Conservation (phyloP, 1,139 yeast species). For the Saccharomyces hybrid region DNA sequence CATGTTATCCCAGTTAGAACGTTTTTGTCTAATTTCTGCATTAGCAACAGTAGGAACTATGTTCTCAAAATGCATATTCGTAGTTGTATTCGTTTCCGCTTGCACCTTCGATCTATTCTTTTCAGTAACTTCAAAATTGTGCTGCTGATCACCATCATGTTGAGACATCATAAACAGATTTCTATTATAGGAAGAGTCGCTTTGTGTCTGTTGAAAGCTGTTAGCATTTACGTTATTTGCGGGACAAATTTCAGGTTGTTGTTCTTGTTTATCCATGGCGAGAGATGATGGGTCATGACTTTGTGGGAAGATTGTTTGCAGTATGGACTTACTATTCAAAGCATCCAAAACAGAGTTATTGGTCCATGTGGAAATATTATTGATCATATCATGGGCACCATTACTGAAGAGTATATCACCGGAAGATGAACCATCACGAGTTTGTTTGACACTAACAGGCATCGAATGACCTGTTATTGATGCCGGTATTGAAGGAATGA, state of each 20-base stretch:
- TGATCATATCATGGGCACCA: conserved; percentile 53
- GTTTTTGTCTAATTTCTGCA: not conserved
- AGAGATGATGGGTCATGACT: not conserved
- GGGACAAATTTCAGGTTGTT: not conserved
- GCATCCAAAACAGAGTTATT: conserved; percentile 23
- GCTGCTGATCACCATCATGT: not conserved
- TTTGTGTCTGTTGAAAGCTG: not conserved
- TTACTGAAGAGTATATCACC: conserved; percentile 37
- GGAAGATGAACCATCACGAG: not conserved
- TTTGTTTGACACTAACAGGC: not conserved
- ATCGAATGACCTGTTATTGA: not conserved
- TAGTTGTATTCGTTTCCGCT: not conserved
- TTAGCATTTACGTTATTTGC: not conserved
- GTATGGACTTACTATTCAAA: conserved; percentile 8
- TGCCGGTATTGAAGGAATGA: not conserved
- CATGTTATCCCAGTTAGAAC: not conserved
- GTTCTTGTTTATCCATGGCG: not conserved
- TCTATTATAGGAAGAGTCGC: not conserved
- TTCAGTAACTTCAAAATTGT: conserved; percentile 27
- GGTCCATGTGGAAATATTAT: conserved; percentile 55
- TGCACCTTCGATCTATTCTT: conserved; percentile 21
- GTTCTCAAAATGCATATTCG: not conserved
- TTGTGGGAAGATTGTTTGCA: not conserved
- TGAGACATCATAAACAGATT: not conserved
- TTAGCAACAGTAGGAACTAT: conserved; percentile 4